Evolutionary conservation across 768 basidiomycete genomes (phyloP).

Genomic region (Boletus eberwhitei): DNA sequence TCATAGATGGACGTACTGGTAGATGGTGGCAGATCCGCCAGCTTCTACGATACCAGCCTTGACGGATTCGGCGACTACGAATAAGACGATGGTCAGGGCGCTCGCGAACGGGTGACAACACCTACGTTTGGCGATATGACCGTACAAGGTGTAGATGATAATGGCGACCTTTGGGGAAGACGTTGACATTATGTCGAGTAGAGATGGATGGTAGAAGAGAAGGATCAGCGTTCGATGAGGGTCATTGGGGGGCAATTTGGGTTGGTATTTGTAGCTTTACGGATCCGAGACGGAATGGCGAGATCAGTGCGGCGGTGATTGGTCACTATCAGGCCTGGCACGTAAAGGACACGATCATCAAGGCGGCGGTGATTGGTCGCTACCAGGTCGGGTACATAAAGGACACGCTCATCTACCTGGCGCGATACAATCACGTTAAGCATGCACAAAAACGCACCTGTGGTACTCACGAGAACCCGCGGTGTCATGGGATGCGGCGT

Average conservation of each 20-base stretch:
- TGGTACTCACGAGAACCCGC: constrained; percentile 13
- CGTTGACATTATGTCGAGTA: constrained; percentile 35
- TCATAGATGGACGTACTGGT: constrained; percentile 44
- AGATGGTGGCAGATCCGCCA: constrained; percentile 52
- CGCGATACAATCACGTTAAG: not conserved
- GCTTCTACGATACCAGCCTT: constrained; percentile 44
- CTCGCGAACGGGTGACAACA: constrained; percentile 1
- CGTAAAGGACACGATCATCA: too few relatives aligned
- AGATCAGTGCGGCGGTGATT: not conserved
- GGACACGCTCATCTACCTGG: constrained; percentile 3
- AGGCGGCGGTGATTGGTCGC: too few relatives aligned
- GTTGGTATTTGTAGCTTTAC: constrained; percentile 14
- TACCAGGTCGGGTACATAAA: constrained; percentile 9
- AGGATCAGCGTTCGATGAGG: not conserved
- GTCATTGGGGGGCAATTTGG: not conserved
- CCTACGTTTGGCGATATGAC: constrained; percentile 68
- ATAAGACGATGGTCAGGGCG: constrained; percentile 3
- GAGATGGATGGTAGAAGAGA: not conserved
- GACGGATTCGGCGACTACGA: constrained; percentile 60
- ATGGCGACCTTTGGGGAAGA: constrained; percentile 59
- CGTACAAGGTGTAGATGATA: constrained; percentile 71
- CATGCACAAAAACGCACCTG: constrained; percentile 9
- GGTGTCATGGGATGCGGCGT: not conserved
- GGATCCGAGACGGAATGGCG: not conserved
- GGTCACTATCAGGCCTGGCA: too few relatives aligned